Conservation (phyloP, 2,329 filamentous ascomycete genomes). For the Lachnellula arida region DNA sequence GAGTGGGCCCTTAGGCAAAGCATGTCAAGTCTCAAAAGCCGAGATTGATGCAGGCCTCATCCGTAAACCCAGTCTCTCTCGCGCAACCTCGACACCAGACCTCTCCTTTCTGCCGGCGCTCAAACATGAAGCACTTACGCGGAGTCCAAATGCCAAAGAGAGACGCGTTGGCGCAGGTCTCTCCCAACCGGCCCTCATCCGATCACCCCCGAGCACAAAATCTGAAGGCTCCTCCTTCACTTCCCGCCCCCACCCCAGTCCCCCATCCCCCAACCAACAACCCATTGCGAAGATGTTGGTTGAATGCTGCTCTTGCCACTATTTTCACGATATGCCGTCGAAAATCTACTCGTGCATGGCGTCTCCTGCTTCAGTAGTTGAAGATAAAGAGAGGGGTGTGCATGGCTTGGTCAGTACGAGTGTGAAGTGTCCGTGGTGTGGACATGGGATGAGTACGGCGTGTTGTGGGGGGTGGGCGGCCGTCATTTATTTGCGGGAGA, state of each 20-base stretch:
- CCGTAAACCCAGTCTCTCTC: slow-evolving; percentile 11
- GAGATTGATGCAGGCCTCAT: slow-evolving; percentile 5
- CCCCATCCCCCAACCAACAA: slow-evolving; percentile 6
- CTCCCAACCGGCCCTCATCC: slow-evolving; percentile 1
- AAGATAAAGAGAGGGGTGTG: slow-evolving; percentile 47
- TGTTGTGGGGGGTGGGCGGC: slow-evolving; percentile 68
- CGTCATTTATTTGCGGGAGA: slow-evolving; percentile 61
- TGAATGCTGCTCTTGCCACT: slow-evolving; percentile 59
- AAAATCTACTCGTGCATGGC: slow-evolving; percentile 62
- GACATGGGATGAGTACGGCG: slow-evolving; percentile 62
- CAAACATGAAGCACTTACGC: slow-evolving; percentile 37
- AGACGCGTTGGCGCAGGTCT: neutral
- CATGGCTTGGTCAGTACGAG: slow-evolving; percentile 54
- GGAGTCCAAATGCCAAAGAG: slow-evolving; percentile 18
- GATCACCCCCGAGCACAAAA: slow-evolving; percentile 11
- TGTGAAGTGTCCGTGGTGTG: slow-evolving; percentile 68
- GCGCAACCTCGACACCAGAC: slow-evolving; percentile 22
- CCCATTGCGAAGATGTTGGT: slow-evolving; percentile 58
- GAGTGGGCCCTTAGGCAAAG: too few relatives aligned
- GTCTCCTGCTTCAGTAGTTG: slow-evolving; percentile 50
- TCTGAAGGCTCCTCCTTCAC: slow-evolving; percentile 12
- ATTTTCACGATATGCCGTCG: slow-evolving; percentile 62
- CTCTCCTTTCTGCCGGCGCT: slow-evolving; percentile 36
- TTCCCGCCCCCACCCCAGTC: neutral
- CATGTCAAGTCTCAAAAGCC: neutral